phyloP scores from a whole-genome alignment of 805 yeast genomes.

The Brettanomyces bruxellensis region DNA sequence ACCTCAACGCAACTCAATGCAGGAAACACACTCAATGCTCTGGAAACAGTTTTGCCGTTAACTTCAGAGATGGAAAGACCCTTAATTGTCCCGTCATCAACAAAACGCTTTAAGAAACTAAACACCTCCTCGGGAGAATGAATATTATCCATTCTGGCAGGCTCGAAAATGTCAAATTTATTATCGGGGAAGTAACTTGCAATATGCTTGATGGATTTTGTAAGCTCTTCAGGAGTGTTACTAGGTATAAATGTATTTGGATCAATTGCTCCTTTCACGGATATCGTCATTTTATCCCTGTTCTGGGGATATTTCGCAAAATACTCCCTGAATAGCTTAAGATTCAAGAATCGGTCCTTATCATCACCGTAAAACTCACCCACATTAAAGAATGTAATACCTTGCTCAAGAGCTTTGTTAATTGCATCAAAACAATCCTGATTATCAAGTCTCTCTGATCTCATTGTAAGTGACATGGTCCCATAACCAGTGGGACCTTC shows the following conservation, averaged over 20 bases:
- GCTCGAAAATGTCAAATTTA: conserved; percentile 52
- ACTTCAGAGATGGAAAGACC: conserved; percentile 74
- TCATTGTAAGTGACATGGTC: conserved; percentile 75
- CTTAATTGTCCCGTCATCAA: conserved; percentile 56
- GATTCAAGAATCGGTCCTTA: conserved; percentile 35
- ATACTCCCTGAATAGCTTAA: conserved; percentile 49
- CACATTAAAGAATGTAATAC: conserved; percentile 52
- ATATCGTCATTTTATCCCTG: conserved; percentile 46
- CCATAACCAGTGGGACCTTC: conserved; percentile 53
- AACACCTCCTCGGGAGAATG: conserved; percentile 54
- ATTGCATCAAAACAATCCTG: conserved; percentile 47
- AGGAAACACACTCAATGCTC: conserved; percentile 48
- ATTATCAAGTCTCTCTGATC: conserved; percentile 43
- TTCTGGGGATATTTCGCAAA: conserved; percentile 48
- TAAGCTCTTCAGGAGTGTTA: conserved; percentile 39
- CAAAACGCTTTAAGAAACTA: conserved; percentile 43
- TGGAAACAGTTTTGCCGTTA: conserved; percentile 47
- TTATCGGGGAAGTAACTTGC: conserved; percentile 28
- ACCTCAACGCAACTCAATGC: conserved; percentile 59
- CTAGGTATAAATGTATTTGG: conserved; percentile 33
- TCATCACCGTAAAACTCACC: conserved; percentile 72
- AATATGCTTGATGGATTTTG: conserved; percentile 38
- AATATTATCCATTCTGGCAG: conserved; percentile 58
- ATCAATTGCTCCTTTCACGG: conserved; percentile 60
- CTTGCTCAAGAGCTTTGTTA: conserved; percentile 38